Evolutionary conservation across 1,139 yeast genomes (phyloP).

Genomic region (Zygosaccharomyces sapae): DNA sequence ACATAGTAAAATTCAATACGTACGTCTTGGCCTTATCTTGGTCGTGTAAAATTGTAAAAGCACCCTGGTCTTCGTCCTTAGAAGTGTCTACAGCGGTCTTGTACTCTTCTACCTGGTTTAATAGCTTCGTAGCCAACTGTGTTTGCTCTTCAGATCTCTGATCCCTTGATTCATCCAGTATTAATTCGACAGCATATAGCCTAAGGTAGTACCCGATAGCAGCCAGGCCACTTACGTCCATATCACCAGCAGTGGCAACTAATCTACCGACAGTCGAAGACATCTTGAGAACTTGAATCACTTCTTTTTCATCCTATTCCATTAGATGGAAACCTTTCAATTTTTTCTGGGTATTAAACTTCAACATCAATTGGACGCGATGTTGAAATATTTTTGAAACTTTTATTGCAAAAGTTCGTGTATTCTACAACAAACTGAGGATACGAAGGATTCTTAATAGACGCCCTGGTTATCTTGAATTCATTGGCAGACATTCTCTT

Average conservation of each 20-base stretch:
- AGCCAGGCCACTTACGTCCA: slow-evolving; percentile 25
- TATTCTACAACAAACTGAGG: slow-evolving; percentile 3
- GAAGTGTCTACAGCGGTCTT: slow-evolving; percentile 17
- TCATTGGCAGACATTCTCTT: slow-evolving; percentile 1
- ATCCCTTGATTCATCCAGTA: slow-evolving; percentile 16
- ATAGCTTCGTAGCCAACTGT: slow-evolving; percentile 22
- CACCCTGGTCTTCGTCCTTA: slow-evolving; percentile 15
- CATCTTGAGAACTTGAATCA: slow-evolving; percentile 1
- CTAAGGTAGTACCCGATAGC: slow-evolving; percentile 32
- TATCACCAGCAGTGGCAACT: slow-evolving; percentile 24
- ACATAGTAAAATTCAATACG: slow-evolving; percentile 30
- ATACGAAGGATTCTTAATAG: neutral
- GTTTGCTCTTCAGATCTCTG: slow-evolving; percentile 26
- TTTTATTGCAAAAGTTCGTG: slow-evolving; percentile 4
- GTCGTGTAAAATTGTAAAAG: slow-evolving; percentile 24
- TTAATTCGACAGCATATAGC: slow-evolving; percentile 30
- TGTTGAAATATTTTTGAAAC: slow-evolving; percentile 1
- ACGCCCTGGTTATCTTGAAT: neutral
- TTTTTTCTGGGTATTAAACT: neutral
- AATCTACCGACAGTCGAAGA: slow-evolving; percentile 13
- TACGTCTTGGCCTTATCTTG: slow-evolving; percentile 31
- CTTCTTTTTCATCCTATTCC: neutral
- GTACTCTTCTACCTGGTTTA: slow-evolving; percentile 30
- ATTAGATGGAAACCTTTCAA: neutral
- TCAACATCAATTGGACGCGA: slow-evolving; percentile 3